Percentiles rank a stretch among this genome's conserved stretches.
Conservation (phyloP, 2,329 filamentous ascomycete species). For the Grosmannia huntii region DNA sequence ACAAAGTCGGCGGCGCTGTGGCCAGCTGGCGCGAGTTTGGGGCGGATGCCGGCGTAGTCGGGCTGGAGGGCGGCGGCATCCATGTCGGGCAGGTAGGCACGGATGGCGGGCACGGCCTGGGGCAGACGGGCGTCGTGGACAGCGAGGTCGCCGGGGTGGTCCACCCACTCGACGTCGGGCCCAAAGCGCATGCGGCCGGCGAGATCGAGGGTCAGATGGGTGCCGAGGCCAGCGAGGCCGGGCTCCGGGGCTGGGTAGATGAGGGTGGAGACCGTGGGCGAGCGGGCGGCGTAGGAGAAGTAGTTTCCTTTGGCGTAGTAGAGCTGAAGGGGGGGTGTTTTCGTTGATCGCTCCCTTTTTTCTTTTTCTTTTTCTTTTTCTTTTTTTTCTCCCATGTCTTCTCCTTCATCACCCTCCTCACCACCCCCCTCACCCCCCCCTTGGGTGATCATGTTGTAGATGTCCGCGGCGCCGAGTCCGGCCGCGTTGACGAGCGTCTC, state of each 20-base stretch:
- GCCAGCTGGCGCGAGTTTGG: constrained; percentile 51
- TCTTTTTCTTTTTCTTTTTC: no score
- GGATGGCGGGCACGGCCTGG: constrained; percentile 61
- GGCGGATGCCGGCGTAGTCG: constrained; percentile 86
- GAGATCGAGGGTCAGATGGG: constrained; percentile 86
- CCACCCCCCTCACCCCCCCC: background rate
- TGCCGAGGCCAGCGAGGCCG: constrained; percentile 74
- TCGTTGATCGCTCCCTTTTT: background rate
- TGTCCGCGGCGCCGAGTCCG: constrained; percentile 60
- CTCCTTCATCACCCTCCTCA: background rate
- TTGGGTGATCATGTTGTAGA: constrained; percentile 65
- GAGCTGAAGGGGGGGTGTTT: constrained; percentile 32
- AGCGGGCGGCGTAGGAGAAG: constrained; percentile 63
- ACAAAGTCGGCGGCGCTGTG: constrained; percentile 75
- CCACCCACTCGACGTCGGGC: constrained; percentile 90
- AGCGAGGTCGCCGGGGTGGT: constrained; percentile 53
- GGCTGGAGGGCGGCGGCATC: constrained; percentile 52
- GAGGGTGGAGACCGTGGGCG: constrained; percentile 54
- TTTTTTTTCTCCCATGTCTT: background rate
- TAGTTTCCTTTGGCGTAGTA: constrained; percentile 94
- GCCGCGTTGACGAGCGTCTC: constrained; percentile 77
- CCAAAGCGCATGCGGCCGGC: constrained; percentile 77
- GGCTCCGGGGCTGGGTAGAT: constrained; percentile 81
- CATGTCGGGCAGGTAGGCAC: constrained; percentile 63
- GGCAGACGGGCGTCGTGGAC: constrained; percentile 49